These are phyloP conservation scores for Pueraria montana DNA, from an alignment of 306 rosid species.

Conservation along the genomic window DNA sequence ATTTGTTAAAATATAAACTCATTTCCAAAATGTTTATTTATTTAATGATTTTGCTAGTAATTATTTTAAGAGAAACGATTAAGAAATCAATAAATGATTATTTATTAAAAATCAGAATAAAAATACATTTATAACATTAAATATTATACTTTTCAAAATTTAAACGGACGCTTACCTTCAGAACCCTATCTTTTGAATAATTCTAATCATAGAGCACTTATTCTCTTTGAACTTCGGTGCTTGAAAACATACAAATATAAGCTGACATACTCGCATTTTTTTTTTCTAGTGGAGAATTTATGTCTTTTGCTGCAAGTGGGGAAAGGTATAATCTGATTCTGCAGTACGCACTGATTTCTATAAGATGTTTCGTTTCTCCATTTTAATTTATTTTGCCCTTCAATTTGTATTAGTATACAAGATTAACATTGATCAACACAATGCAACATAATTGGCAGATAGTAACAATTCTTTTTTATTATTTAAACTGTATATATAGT, in stretches of 20 bases:
- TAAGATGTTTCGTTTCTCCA: neutral
- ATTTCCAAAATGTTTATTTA: neutral
- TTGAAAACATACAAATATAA: constrained; percentile 11
- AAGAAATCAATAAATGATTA: no score
- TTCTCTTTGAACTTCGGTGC: neutral
- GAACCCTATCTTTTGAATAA: neutral
- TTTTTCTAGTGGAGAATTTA: constrained; percentile 53
- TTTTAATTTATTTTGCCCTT: neutral
- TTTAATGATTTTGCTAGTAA: neutral
- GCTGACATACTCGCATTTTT: constrained; percentile 40
- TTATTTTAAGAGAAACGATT: neutral
- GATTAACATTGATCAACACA: neutral
- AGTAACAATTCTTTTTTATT: neutral
- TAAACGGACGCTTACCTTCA: neutral
- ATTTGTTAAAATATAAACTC: neutral
- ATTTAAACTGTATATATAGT: neutral
- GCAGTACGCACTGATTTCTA: neutral
- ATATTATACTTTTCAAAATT: neutral
- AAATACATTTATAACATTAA: neutral
- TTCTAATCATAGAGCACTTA: neutral
- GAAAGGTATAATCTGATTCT: constrained; percentile 2
- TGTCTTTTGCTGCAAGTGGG: constrained; percentile 9
- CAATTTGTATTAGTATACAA: neutral
- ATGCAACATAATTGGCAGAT: neutral
- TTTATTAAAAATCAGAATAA: no score